A percentile compares a stretch with the other conserved stretches of the same genome.
phyloP scores from a whole-genome alignment of 306 rosid genomes.

The Ochetophila trinervis region DNA sequence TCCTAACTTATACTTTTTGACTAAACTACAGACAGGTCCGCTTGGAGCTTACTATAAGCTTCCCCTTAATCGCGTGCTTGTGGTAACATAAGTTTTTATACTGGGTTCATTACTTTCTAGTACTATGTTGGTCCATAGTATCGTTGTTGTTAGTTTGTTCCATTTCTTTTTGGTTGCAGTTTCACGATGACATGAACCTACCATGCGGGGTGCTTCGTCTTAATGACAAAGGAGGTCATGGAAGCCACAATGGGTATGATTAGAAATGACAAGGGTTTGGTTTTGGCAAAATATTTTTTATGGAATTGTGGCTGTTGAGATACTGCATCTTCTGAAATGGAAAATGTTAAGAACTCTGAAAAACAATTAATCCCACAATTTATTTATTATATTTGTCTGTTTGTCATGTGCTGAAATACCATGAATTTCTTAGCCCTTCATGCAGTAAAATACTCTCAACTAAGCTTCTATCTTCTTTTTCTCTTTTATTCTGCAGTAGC shows the following conservation, averaged over 20 bases:
- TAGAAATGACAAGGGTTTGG: not conserved
- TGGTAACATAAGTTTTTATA: slow-evolving; percentile 45
- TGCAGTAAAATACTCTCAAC: too few species aligned
- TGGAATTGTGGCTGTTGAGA: not conserved
- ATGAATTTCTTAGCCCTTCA: too few species aligned
- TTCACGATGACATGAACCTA: slow-evolving; percentile 85
- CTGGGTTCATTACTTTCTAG: not conserved
- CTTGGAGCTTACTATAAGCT: slow-evolving; percentile 94
- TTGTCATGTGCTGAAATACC: too few species aligned
- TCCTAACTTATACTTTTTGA: slow-evolving; percentile 1
- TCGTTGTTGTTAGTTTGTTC: not conserved
- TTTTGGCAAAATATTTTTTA: not conserved
- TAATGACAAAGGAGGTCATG: slow-evolving; percentile 70
- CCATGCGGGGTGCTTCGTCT: slow-evolving; percentile 95
- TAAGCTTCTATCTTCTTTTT: too few species aligned
- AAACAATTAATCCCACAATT: too few species aligned
- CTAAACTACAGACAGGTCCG: slow-evolving; percentile 67
- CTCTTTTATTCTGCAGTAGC: not conserved
- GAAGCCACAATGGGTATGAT: slow-evolving; percentile 80
- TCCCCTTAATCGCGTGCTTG: slow-evolving; percentile 86
- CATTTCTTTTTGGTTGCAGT: slow-evolving; percentile 35
- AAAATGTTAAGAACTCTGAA: too few species aligned
- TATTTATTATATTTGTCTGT: too few species aligned
- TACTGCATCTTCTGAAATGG: not conserved
- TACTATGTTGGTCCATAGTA: not conserved